Percentiles rank a stretch among this genome's conserved stretches.
These are phyloP conservation scores for Claviceps sp. DNA, from an alignment of 2,329 filamentous ascomycete genomes.

Conservation along the genomic window DNA sequence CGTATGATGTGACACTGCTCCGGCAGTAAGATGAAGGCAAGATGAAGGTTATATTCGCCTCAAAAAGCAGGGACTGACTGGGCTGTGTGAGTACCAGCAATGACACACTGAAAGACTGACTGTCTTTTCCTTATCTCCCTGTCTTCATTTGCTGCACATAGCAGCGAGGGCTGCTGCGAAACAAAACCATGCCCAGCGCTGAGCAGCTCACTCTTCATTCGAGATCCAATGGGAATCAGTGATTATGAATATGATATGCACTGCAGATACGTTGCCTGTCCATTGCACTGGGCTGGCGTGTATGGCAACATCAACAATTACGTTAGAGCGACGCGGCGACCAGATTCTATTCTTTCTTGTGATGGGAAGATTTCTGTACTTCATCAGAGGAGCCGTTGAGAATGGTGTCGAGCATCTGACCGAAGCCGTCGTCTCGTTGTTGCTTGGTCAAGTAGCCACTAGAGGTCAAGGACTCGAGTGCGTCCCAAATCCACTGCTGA, in stretches of 20 bases:
- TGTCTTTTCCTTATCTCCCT: not conserved
- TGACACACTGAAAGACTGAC: not conserved
- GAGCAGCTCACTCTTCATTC: not conserved
- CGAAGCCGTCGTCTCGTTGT: conserved; percentile 6
- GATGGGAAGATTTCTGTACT: conserved; percentile 1
- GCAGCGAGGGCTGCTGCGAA: not conserved
- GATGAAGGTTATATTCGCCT: not conserved
- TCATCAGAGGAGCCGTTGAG: conserved; percentile 10
- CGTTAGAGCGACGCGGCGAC: not conserved
- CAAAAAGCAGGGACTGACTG: not conserved
- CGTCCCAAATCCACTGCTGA: conserved; percentile 8
- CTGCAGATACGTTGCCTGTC: not conserved
- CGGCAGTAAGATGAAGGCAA: not conserved
- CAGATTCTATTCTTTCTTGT: not conserved
- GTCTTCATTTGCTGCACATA: not conserved
- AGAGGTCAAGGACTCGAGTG: conserved; percentile 3
- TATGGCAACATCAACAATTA: not conserved
- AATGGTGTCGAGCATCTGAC: conserved; percentile 8
- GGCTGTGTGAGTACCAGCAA: not conserved
- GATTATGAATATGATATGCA: not conserved
- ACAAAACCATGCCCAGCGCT: not conserved
- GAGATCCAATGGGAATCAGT: not conserved
- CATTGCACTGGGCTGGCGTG: not conserved
- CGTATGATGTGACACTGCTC: not conserved
- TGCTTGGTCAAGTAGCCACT: conserved; percentile 4